Evolutionary conservation across 352 stramenopile species (phyloP).

Genomic region (Pseudoperonospora humuli): DNA sequence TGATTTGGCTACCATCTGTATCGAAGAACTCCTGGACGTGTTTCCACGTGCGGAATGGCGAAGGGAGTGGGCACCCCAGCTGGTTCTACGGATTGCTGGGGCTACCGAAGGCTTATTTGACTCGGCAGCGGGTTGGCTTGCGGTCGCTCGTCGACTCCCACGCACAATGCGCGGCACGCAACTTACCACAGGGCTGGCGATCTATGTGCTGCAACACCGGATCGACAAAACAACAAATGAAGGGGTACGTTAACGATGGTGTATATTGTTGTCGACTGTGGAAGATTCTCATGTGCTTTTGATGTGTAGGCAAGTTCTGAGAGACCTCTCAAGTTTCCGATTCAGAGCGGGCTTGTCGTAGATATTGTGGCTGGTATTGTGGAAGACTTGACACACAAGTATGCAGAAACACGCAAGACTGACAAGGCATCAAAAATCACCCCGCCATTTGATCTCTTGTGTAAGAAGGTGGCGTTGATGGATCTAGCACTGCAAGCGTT

Average conservation of each 20-base stretch:
- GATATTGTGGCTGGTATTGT: conserved; percentile 77
- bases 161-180: conserved; percentile 66
- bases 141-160: conserved; percentile 59
- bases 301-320: conserved; percentile 35
- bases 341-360: conserved; percentile 65
- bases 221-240: conserved; percentile 53
- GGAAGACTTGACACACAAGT: conserved; percentile 66
- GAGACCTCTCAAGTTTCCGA: conserved; percentile 70
- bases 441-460: conserved; percentile 61
- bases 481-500: conserved; percentile 74
- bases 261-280: background rate
- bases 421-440: conserved; percentile 27
- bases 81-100: conserved; percentile 73
- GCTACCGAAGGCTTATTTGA: conserved; percentile 73
- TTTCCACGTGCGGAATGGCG: conserved; percentile 65
- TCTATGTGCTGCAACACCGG: conserved; percentile 77
- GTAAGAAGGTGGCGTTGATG: conserved; percentile 81
- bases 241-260: conserved; percentile 23
- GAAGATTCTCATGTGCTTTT: background rate
- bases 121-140: conserved; percentile 64
- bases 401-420: conserved; percentile 44
- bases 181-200: conserved; percentile 60
- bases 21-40: conserved; percentile 72
- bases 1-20: conserved; percentile 65
- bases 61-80: conserved; percentile 61